Conservation (phyloP, 441 rosid species). For the Biscutella laevigata region DNA sequence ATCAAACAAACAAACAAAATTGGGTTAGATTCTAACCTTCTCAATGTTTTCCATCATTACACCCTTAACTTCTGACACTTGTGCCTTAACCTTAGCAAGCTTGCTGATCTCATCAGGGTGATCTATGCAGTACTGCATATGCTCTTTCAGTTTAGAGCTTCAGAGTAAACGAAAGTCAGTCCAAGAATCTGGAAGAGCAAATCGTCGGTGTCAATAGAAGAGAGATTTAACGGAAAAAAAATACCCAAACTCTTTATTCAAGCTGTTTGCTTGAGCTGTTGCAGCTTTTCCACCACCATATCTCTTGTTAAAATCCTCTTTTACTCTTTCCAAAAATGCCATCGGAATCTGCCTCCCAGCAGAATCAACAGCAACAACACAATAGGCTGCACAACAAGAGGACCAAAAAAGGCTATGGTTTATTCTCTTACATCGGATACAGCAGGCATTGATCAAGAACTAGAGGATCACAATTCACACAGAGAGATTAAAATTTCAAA, state of each 20-base stretch:
- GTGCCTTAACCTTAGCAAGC: constrained; percentile 66
- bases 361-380: constrained; percentile 68
- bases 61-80: constrained; percentile 66
- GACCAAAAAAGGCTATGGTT: background rate
- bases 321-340: constrained; percentile 54
- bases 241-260: constrained; percentile 60
- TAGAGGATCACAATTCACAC: background rate
- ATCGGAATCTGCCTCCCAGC: constrained; percentile 64
- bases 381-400: constrained; percentile 38
- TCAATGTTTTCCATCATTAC: constrained; percentile 81
- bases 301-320: constrained; percentile 63
- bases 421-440: background rate
- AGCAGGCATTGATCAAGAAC: background rate
- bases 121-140: constrained; percentile 56
- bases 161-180: background rate
- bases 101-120: constrained; percentile 77
- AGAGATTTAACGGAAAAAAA: background rate
- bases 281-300: constrained; percentile 72
- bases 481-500: background rate
- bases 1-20: background rate
- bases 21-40: constrained; percentile 32
- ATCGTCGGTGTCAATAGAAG: background rate
- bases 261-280: constrained; percentile 52
- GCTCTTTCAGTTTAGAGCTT: constrained; percentile 60
- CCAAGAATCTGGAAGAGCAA: background rate